Evolutionary conservation across 345 rosid genomes (phyloP), one percentile per base, ranked within the genome.

Genomic region (Linum trigynum): DNA sequence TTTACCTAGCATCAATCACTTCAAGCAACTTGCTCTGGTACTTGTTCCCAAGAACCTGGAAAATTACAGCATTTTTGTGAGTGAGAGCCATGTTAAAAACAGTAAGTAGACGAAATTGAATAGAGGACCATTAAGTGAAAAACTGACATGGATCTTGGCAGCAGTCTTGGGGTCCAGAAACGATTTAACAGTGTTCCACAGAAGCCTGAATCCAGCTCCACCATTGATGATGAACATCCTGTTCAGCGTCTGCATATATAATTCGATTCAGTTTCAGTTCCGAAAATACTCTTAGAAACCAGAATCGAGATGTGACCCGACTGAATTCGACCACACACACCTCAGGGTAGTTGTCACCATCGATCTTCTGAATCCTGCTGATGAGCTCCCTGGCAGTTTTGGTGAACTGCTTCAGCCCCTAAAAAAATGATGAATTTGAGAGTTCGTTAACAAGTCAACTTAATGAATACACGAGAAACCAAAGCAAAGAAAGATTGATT

Each of bases 21-120:
- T 57, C 61, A 57, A 57, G 61, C 32, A 57, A 37, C 61, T 57
- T 57, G 61, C 61, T 57, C 61, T 57, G 61, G 61, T 57, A 57
- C 61, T 57, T 57, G 38, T 3, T 16, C 3, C 61, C 61, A 57
- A 57, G 61, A 57, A 57, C 61, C 61, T 57, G 61, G 32, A 32
- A 17, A 57, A 57, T 3, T n/a, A 3, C 16, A 17, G 38, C 16
- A 4, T 23, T 23, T 23, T 23, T 23, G 0, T 6, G 14, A 48
- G 14, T 48, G 6, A 43, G 6, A 43, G 15, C 14, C 53, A 10
- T 10, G 53, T 48, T 2, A 48, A 3, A 48, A 37, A 17, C 61
- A 57, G 61, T 57, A 7, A 16, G 36, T 17, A 37, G 23, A 5
- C 5, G 0, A 3, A 5, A 1, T 57, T 2, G 32, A n/a, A 6